These are phyloP conservation scores for Candida mesenterica DNA, from an alignment of 1,139 yeast species.

Conservation along the genomic window DNA sequence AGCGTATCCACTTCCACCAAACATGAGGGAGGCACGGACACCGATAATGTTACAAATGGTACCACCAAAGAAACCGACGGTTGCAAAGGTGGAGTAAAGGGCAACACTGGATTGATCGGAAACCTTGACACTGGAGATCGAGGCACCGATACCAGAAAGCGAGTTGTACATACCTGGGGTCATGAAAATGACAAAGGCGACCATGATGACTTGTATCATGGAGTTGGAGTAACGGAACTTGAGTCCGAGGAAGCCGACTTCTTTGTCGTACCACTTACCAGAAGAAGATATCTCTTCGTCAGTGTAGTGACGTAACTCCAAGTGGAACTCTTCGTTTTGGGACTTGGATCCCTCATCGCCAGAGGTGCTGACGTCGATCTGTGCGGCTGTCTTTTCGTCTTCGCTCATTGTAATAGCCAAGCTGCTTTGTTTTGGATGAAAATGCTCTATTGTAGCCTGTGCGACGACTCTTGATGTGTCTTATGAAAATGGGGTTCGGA, in stretches of 20 bases:
- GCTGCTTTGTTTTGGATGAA: background rate
- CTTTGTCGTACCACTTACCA: slow-evolving; percentile 44
- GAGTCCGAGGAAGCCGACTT: slow-evolving; percentile 14
- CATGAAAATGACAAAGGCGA: slow-evolving; percentile 51
- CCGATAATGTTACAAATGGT: slow-evolving; percentile 57
- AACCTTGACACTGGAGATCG: slow-evolving; percentile 37
- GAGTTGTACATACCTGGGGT: slow-evolving; percentile 63
- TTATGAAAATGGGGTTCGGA: no score
- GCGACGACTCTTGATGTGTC: no score
- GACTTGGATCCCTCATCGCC: slow-evolving; percentile 9
- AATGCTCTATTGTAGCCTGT: no score
- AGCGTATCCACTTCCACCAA: slow-evolving; percentile 59
- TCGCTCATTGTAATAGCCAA: background rate
- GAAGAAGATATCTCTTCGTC: slow-evolving; percentile 28
- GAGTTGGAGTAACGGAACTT: slow-evolving; percentile 41
- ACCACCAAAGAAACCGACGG: slow-evolving; percentile 61
- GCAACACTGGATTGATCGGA: slow-evolving; percentile 57
- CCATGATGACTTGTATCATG: slow-evolving; percentile 44
- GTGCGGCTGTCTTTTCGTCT: slow-evolving; percentile 10
- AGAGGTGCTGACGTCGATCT: slow-evolving; percentile 12
- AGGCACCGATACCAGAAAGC: slow-evolving; percentile 53
- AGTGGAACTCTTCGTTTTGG: slow-evolving; percentile 16
- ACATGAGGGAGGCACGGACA: slow-evolving; percentile 42
- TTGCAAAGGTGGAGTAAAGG: slow-evolving; percentile 54
- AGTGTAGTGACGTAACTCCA: slow-evolving; percentile 29